A percentile compares a stretch with the other conserved stretches of the same genome.
Evolutionary conservation across 23 red algal species (phyloP).

Genomic region (Pyropia haitanensis): DNA sequence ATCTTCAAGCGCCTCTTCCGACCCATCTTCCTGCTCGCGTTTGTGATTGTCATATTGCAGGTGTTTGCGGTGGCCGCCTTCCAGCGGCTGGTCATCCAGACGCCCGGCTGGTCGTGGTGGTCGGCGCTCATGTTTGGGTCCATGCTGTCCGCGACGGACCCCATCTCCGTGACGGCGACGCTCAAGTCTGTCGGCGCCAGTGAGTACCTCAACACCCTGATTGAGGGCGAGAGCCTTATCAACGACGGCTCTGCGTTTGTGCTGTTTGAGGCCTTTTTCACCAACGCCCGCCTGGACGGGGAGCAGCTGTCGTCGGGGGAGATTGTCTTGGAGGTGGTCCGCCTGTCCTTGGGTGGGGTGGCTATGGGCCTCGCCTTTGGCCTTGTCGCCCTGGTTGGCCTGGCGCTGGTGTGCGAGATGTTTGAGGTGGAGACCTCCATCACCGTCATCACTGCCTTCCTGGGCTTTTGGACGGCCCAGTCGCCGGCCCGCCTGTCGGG

Average conservation of each 20-base stretch:
- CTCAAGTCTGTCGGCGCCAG: constrained; percentile 66
- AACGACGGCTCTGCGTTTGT: constrained; percentile 93
- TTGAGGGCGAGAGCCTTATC: constrained; percentile 87
- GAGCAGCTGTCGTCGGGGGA: constrained; percentile 15
- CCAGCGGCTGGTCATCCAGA: constrained; percentile 45
- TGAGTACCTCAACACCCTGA: constrained; percentile 60
- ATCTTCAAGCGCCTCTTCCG: constrained; percentile 67
- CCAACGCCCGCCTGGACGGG: constrained; percentile 24
- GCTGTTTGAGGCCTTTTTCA: constrained; percentile 80
- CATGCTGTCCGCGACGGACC: constrained; percentile 92
- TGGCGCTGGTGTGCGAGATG: constrained; percentile 58
- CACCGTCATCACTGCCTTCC: constrained; percentile 67
- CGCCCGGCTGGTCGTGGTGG: constrained; percentile 56
- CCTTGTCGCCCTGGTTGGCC: constrained; percentile 49
- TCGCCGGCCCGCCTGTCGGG: constrained; percentile 60
- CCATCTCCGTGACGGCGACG: constrained; percentile 75
- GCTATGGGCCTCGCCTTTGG: constrained; percentile 81
- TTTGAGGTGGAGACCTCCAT: constrained; percentile 68
- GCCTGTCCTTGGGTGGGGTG: constrained; percentile 59
- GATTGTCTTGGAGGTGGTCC: constrained; percentile 48
- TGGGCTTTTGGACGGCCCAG: constrained; percentile 89
- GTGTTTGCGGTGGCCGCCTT: constrained; percentile 58
- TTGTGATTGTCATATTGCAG: constrained; percentile 68
- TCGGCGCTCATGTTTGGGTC: constrained; percentile 86
- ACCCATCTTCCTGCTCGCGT: constrained; percentile 65